Evolutionary conservation across 257 asterid species (phyloP).

Genomic region (Perilla frutescens): DNA sequence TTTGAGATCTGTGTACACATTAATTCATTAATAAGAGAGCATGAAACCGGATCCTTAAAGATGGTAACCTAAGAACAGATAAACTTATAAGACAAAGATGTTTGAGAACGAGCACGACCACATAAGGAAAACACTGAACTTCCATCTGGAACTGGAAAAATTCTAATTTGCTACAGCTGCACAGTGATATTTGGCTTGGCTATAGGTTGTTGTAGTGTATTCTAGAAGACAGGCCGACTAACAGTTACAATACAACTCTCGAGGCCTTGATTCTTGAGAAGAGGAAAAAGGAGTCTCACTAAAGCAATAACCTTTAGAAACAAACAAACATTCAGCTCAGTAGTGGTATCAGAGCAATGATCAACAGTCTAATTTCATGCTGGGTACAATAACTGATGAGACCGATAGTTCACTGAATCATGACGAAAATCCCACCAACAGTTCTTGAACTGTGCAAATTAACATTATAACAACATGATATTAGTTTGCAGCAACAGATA

Average conservation of each 20-base stretch:
- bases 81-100: neutral
- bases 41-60: neutral
- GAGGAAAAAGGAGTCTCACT: neutral
- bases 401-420: neutral
- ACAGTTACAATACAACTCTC: neutral
- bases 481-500: neutral
- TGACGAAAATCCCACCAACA: neutral
- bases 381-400: neutral
- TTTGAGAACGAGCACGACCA: neutral
- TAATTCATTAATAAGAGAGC: constrained; percentile 21
- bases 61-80: neutral
- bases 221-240: too few species aligned
- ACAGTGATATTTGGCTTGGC: neutral
- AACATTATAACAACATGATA: neutral
- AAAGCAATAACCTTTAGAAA: neutral
- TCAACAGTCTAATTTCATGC: neutral
- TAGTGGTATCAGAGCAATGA: neutral
- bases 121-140: neutral
- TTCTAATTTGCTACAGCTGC: neutral
- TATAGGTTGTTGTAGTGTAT: too few species aligned
- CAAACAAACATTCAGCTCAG: neutral
- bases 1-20: constrained; percentile 56
- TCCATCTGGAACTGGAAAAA: constrained; percentile 3
- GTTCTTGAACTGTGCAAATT: neutral
- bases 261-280: neutral